Evolutionary conservation across 805 yeast species (phyloP).

Genomic region (Metschnikowia dekortorum): DNA sequence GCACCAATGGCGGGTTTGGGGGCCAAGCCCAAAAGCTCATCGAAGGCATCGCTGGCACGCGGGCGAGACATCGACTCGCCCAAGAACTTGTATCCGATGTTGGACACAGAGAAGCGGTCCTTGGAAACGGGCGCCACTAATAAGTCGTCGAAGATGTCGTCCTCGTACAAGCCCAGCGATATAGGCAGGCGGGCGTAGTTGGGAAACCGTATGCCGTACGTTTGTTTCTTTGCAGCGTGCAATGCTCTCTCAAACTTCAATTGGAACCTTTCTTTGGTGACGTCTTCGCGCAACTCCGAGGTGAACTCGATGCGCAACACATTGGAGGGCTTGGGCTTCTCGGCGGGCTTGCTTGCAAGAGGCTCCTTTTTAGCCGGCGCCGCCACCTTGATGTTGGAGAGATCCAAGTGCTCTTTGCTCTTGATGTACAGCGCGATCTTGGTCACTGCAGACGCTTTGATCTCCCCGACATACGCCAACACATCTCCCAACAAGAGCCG

Average conservation of each 20-base stretch:
- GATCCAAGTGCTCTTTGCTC: slow-evolving; percentile 59
- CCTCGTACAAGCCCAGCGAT: slow-evolving; percentile 16
- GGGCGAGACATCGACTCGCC: slow-evolving; percentile 4
- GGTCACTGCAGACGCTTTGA: slow-evolving; percentile 51
- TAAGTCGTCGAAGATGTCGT: slow-evolving; percentile 37
- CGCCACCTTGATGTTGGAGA: slow-evolving; percentile 58
- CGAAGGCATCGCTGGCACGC: slow-evolving; percentile 20
- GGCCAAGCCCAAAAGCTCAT: slow-evolving; percentile 31
- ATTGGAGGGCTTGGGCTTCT: slow-evolving; percentile 28
- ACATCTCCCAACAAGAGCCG: slow-evolving; percentile 89
- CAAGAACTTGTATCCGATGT: slow-evolving; percentile 24
- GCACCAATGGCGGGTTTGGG: slow-evolving; percentile 3
- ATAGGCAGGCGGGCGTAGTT: slow-evolving; percentile 32
- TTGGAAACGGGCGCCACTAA: slow-evolving; percentile 33
- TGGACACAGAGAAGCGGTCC: slow-evolving; percentile 32
- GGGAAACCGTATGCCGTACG: slow-evolving; percentile 35
- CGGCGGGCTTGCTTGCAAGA: slow-evolving; percentile 9
- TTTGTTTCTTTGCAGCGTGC: slow-evolving; percentile 25
- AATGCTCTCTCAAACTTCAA: slow-evolving; percentile 29
- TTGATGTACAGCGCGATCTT: slow-evolving; percentile 54
- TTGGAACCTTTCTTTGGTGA: slow-evolving; percentile 25
- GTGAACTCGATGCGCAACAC: slow-evolving; percentile 23
- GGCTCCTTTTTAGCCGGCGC: slow-evolving; percentile 19
- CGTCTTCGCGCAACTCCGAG: slow-evolving; percentile 24
- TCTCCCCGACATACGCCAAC: slow-evolving; percentile 73